Evolutionary conservation across 2,329 filamentous ascomycete species (phyloP).

Genomic region (Teratosphaeria destructans): DNA sequence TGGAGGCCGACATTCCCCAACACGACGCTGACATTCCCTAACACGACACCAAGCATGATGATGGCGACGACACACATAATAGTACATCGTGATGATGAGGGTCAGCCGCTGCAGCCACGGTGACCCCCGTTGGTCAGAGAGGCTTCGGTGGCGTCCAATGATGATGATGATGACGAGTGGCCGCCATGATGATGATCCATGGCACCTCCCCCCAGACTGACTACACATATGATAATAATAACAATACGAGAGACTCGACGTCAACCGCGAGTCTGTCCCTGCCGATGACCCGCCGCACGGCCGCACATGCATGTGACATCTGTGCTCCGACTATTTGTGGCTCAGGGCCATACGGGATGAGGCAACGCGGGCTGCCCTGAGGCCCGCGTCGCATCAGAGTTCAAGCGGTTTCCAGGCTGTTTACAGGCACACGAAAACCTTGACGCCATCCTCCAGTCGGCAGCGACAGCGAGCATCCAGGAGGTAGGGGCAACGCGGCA

Average conservation of each 20-base stretch:
- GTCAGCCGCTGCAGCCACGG: neutral
- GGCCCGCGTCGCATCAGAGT: neutral
- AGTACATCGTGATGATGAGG: too few relatives aligned
- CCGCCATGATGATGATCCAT: neutral
- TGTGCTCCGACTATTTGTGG: neutral
- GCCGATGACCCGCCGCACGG: neutral
- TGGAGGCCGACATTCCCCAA: neutral
- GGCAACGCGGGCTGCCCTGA: neutral
- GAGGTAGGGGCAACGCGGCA: neutral
- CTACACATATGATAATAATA: too few relatives aligned
- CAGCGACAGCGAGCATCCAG: neutral
- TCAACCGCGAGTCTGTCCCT: neutral
- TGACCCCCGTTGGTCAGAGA: neutral
- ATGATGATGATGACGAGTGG: neutral
- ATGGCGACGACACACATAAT: too few relatives aligned
- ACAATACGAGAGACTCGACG: neutral
- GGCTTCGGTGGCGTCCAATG: neutral
- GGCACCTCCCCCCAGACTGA: neutral
- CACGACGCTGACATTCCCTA: neutral
- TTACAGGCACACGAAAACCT: neutral
- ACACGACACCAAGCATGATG: too few relatives aligned
- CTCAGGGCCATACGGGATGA: neutral
- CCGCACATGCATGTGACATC: neutral
- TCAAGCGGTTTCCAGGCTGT: neutral
- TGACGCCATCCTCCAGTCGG: neutral